Base-by-base conservation (phyloP, 306 rosid genomes). In the Benincasa hispida region DNA sequence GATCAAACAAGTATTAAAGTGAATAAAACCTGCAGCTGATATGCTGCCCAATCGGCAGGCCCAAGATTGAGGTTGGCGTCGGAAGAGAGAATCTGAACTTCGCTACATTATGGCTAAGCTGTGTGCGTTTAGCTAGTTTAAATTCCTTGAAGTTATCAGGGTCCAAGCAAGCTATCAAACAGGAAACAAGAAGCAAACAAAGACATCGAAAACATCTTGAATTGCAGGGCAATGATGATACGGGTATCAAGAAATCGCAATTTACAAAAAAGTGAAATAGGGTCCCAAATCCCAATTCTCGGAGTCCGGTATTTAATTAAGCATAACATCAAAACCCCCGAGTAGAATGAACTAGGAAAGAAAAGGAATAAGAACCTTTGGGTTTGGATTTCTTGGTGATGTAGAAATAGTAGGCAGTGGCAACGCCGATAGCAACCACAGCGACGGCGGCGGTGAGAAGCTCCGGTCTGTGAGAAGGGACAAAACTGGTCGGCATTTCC, bases 11-110 rank as follows among this genome's bases (percentile, higher is more conserved):
- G 28, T 17, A 73, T 45, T 10, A 8, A 27, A 78, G 45, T 10
- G 7, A 27, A 72, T 57, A 35, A 70, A 91, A 63, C 97, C 90
- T 91, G 87, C 78, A 88, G 74, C 78, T 85, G 21, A 91, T 78
- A 78, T 91, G 84, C 61, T 91, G 86, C 62, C 97, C 97, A 79
- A 91, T 77, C n/a, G 97, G 97, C 79, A 91, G 95, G 4, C 97
- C 97, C 80, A 91, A 80, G n/a, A 87, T 78, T 13, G 95, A 89
- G 19, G 82, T 76, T 58, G 88, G 80, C 21, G 88, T 88, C 10
- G 87, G 88, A 76, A 91, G 97, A 62, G 85, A 83, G 83, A 91
- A 89, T 84, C 76, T 87, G 76, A 91, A 89, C 80, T 80, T 82
- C 10, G 91, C 97, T 62, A 75, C 24, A 59, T 87, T 87, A 35